phyloP scores from a whole-genome alignment of 305 asterid species.

The Fraxinus xanthoxyloides region DNA sequence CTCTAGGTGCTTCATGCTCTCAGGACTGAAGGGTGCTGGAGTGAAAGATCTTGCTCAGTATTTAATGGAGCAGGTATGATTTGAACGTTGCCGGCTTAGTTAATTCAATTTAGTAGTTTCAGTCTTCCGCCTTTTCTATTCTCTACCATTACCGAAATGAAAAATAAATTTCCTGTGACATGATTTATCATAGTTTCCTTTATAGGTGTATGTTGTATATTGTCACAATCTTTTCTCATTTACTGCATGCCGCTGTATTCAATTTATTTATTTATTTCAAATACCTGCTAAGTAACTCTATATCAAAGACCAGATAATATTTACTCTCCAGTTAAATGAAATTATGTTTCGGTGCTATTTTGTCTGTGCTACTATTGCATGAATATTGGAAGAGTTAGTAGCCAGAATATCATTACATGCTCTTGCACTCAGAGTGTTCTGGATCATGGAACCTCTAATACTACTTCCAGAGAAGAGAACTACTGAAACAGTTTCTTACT shows the following conservation, averaged over 20 bases:
- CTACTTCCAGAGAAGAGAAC: not conserved
- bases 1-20: slow-evolving; percentile 74
- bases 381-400: not conserved
- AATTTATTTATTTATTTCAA: not conserved
- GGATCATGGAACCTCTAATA: not conserved
- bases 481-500: not conserved
- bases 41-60: slow-evolving; percentile 70
- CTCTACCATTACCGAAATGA: not conserved
- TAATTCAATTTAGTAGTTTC: slow-evolving; percentile 2
- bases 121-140: not conserved
- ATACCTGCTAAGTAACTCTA: not conserved
- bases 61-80: slow-evolving; percentile 65
- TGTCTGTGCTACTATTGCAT: not conserved
- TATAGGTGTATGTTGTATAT: not conserved
- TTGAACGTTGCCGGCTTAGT: not conserved
- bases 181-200: not conserved
- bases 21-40: slow-evolving; percentile 93
- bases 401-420: not conserved
- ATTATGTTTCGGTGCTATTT: not conserved
- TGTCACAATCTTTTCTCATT: not conserved
- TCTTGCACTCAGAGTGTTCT: not conserved
- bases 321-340: not conserved
- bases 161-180: not conserved
- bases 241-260: not conserved
- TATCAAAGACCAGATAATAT: not conserved